Evolutionary conservation across 805 yeast genomes (phyloP).

Genomic region (Yamadazyma insecticola): DNA sequence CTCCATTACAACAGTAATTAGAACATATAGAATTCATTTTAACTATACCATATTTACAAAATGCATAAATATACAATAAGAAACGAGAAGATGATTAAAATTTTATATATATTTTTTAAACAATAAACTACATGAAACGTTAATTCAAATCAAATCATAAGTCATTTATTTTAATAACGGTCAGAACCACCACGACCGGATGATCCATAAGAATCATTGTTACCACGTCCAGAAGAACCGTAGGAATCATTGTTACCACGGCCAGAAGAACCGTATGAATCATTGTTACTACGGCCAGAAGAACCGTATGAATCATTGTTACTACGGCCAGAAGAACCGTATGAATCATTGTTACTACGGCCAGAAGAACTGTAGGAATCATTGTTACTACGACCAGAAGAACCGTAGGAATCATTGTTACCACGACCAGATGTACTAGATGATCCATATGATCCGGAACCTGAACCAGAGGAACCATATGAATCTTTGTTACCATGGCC

Average conservation of each 20-base stretch:
- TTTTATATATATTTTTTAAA: neutral
- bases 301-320: conserved; percentile 18
- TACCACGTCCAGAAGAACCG: conserved; percentile 16
- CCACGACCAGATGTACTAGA: conserved; percentile 9
- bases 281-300: conserved; percentile 4
- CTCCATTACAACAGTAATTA: conserved; percentile 58
- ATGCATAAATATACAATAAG: conserved; percentile 11
- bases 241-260: conserved; percentile 16
- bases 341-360: conserved; percentile 9
- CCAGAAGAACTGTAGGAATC: conserved; percentile 18
- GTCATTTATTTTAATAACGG: conserved; percentile 14
- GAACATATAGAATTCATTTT: neutral
- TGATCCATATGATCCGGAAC: conserved; percentile 19
- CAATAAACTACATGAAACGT: neutral
- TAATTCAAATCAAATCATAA: conserved; percentile 1
- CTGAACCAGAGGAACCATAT: conserved; percentile 14
- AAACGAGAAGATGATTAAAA: conserved; percentile 7
- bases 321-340: conserved; percentile 9
- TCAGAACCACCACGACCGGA: conserved; percentile 15
- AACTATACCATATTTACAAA: neutral
- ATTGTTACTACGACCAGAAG: conserved; percentile 15
- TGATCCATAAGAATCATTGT: conserved; percentile 14
- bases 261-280: conserved; percentile 9
- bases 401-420: conserved; percentile 22
- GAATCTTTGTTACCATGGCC: conserved; percentile 13